Percentiles rank a stretch among this genome's conserved stretches.
Conservation (phyloP, 163 green algal species). For the Coccomyxa subellipsoidea region DNA sequence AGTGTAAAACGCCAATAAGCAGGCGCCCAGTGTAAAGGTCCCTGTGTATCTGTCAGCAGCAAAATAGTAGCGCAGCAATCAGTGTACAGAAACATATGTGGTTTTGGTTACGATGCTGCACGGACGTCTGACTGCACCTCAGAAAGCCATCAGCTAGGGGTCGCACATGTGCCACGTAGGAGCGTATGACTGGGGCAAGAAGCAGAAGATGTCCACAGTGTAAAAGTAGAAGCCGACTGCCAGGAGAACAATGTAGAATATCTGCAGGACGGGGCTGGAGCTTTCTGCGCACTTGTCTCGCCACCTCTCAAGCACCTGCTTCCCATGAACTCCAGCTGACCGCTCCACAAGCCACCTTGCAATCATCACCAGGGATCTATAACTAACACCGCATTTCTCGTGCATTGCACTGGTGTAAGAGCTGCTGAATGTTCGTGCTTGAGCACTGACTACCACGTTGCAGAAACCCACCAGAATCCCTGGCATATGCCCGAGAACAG, state of each 20-base stretch:
- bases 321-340: neutral
- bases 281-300: constrained; percentile 39
- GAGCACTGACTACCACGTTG: neutral
- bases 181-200: constrained; percentile 50
- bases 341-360: neutral
- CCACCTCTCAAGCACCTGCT: neutral
- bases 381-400: neutral
- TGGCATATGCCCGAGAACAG: neutral
- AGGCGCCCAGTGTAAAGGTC: constrained; percentile 27
- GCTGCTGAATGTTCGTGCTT: too few species aligned
- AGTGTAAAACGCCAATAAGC: constrained; percentile 41
- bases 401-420: neutral
- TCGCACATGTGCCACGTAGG: constrained; percentile 56
- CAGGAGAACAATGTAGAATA: constrained; percentile 50
- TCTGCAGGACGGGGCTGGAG: constrained; percentile 55
- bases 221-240: constrained; percentile 35
- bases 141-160: too few species aligned
- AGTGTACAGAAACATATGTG: too few species aligned
- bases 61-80: neutral
- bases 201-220: constrained; percentile 43
- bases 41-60: constrained; percentile 41
- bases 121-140: too few species aligned
- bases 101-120: too few species aligned
- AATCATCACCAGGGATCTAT: neutral
- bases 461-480: neutral